Conservation (phyloP, 768 basidiomycete genomes). For the Tulasnella sp. region DNA sequence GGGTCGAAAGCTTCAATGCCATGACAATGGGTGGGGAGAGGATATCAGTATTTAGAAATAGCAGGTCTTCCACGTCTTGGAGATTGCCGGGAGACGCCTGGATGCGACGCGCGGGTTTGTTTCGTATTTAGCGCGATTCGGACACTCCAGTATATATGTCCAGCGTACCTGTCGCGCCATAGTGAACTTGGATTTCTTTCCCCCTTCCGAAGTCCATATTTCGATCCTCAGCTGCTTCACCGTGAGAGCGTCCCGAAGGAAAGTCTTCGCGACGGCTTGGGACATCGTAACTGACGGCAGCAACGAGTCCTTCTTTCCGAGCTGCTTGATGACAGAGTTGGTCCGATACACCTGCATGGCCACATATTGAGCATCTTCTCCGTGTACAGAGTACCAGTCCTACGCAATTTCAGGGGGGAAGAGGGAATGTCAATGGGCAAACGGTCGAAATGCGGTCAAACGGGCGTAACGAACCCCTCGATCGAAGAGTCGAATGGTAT, state of each 20-base stretch:
- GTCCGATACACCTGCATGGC: constrained; percentile 78
- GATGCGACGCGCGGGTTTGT: too few species aligned
- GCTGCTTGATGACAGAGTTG: constrained; percentile 84
- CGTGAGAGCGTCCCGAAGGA: constrained; percentile 84
- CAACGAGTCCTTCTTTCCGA: constrained; percentile 43
- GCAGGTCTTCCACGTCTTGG: constrained; percentile 56
- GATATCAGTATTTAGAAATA: constrained; percentile 76
- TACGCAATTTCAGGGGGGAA: constrained; percentile 17
- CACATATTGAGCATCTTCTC: constrained; percentile 77
- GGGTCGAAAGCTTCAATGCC: constrained; percentile 64
- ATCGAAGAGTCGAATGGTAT: constrained; percentile 81
- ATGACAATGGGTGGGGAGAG: constrained; percentile 78
- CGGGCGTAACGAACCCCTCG: constrained; percentile 34
- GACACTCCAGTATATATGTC: background rate
- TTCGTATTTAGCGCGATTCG: constrained; percentile 4
- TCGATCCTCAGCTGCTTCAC: constrained; percentile 83
- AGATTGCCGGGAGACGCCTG: constrained; percentile 69
- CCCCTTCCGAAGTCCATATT: constrained; percentile 74
- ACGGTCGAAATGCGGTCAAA: background rate
- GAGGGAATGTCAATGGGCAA: too few species aligned
- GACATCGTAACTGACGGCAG: constrained; percentile 74
- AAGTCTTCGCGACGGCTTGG: constrained; percentile 61
- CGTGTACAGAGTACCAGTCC: constrained; percentile 83
- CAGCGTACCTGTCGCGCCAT: constrained; percentile 65
- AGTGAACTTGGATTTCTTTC: constrained; percentile 67